Base-by-base conservation (phyloP, 2,329 filamentous ascomycete genomes). In the Alternaria burnsii region DNA sequence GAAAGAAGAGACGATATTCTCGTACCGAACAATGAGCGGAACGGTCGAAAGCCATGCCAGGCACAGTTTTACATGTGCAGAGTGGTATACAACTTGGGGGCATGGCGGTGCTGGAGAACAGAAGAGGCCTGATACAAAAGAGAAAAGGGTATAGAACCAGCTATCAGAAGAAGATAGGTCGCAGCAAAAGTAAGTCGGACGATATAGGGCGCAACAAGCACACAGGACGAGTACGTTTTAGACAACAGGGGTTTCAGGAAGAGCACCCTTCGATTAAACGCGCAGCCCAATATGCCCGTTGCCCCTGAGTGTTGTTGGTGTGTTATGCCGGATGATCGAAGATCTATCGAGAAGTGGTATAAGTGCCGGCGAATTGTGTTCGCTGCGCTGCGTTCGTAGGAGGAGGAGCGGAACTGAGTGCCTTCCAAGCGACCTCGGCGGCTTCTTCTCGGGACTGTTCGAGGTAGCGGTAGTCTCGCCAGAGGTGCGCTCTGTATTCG, bases 371-470 rank as follows among this genome's bases (percentile, higher is more conserved):
- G 43, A 70, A 70, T 58, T 68, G 71, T 38, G 40, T 24, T 42
- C 40, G 59, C 50, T 70, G 68, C 32, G 61, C 59, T 46, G 30
- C 57, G 50, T 52, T 72, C 22, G 67, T 55, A 14, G 71, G 50
- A 38, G 46, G 46, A 3, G 40, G 40, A 16, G 59, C 47, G 18
- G 64, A 56, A 12, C 53, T 68, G 60, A 76, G 64, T 20, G 72
- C 63, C 55, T 75, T 76, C 70, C 71, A 76, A 3, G 75, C 75
- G 8, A 76, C 66, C 53, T 77, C 74, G 44, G 75, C 75, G 24
- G 75, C 75, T 50, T 77, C 75, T 68, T 77, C 75, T 56, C 74
- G 73, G 54, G 72, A 77, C 51, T 76, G 75, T 47, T 75, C 73
- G 57, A 77, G 72, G 62, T 69, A 77, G 36, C 74, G 72, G 54